These are phyloP conservation scores for Picea mariana DNA, from an alignment of 83 land plant species.

Conservation along the genomic window DNA sequence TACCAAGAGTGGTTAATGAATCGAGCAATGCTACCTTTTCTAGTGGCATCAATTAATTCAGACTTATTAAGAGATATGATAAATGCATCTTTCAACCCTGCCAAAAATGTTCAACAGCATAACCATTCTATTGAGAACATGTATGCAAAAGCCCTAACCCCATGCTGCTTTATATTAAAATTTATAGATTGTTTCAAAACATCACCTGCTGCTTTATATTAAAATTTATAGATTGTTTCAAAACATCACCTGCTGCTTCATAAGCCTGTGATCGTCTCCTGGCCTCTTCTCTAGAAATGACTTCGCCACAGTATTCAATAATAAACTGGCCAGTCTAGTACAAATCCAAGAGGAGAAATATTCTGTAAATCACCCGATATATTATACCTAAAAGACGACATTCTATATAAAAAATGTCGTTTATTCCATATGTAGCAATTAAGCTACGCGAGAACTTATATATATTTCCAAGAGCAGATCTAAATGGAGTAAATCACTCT, in stretches of 20 bases:
- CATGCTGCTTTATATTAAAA: neutral
- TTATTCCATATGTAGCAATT: neutral
- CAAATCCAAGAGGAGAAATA: neutral
- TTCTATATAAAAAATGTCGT: neutral
- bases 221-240: neutral
- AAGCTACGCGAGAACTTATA: neutral
- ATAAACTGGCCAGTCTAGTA: constrained; percentile 73
- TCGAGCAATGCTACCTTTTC: constrained; percentile 83
- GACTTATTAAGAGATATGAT: constrained; percentile 69
- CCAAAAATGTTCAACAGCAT: constrained; percentile 17
- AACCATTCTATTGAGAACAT: constrained; percentile 2
- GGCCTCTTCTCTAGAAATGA: constrained; percentile 74
- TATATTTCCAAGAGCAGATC: neutral
- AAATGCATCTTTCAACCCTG: constrained; percentile 76
- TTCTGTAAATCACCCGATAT: neutral
- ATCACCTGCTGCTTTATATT: constrained; percentile 51
- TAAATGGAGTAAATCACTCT: neutral
- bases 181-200: neutral
- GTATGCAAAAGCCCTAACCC: neutral
- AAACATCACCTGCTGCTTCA: constrained; percentile 59
- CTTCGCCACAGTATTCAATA: constrained; percentile 93
- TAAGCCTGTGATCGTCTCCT: constrained; percentile 55
- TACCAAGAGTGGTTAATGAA: constrained; percentile 94
- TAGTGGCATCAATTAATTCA: constrained; percentile 84
- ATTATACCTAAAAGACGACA: neutral